Conservation (phyloP, 768 basidiomycete genomes). For the Boletellus sp. region DNA sequence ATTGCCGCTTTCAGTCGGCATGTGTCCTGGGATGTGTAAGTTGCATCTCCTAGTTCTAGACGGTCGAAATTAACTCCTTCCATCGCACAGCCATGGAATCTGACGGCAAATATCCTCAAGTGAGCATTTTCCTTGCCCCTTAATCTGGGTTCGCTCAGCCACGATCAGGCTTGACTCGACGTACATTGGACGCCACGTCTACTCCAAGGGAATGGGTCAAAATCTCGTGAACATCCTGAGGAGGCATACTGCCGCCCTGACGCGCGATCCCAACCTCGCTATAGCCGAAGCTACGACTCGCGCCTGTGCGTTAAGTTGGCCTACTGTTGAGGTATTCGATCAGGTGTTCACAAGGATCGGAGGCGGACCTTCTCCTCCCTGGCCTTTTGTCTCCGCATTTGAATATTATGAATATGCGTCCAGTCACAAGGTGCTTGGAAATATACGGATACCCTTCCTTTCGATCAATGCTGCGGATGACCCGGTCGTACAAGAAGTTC, state of each 20-base stretch:
- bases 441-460: conserved; percentile 70
- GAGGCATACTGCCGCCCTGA: conserved; percentile 47
- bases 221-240: conserved; percentile 62
- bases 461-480: conserved; percentile 75
- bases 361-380: conserved; percentile 61
- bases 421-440: conserved; percentile 54
- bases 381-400: conserved; percentile 42
- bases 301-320: conserved; percentile 47
- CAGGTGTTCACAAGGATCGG: conserved; percentile 60
- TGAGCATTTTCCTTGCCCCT: conserved; percentile 18
- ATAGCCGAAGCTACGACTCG: conserved; percentile 46
- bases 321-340: conserved; percentile 59
- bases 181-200: conserved; percentile 59
- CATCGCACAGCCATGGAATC: conserved; percentile 46
- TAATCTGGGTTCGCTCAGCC: conserved; percentile 8
- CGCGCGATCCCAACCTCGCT: conserved; percentile 46
- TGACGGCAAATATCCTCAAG: conserved; percentile 36
- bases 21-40: conserved; percentile 75
- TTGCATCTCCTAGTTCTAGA: conserved; percentile 13
- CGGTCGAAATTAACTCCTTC: conserved; percentile 10
- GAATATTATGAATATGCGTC: conserved; percentile 54
- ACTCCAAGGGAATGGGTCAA: conserved; percentile 74
- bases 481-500: conserved; percentile 65
- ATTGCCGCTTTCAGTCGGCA: conserved; percentile 58
- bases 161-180: conserved; percentile 48